These are phyloP conservation scores for Asterophora parasitica DNA, from an alignment of 768 basidiomycete genomes.

Conservation along the genomic window DNA sequence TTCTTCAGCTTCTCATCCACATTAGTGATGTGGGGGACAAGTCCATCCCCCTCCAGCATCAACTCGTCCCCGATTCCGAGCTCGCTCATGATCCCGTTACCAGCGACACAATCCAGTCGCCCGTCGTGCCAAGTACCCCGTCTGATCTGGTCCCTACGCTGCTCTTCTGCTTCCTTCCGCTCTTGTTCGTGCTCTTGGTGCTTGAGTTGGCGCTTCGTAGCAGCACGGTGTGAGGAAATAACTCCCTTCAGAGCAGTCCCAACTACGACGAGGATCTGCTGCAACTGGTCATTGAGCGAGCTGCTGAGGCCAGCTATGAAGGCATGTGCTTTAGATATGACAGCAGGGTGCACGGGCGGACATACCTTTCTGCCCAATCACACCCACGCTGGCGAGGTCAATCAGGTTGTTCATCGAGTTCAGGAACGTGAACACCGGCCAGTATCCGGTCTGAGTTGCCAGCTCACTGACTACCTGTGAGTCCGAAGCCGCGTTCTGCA, in stretches of 20 bases:
- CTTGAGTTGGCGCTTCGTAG: conserved; percentile 35
- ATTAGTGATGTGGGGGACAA: not conserved
- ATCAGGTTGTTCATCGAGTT: conserved; percentile 78
- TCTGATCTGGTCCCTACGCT: conserved; percentile 42
- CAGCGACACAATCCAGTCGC: conserved; percentile 77
- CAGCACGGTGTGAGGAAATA: conserved; percentile 41
- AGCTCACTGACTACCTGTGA: conserved; percentile 60
- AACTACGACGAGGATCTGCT: conserved; percentile 78
- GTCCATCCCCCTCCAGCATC: conserved; percentile 28
- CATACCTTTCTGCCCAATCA: conserved; percentile 92
- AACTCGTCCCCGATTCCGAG: conserved; percentile 78
- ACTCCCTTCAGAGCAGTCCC: conserved; percentile 67
- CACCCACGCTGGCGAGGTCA: conserved; percentile 86
- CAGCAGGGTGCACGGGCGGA: not conserved
- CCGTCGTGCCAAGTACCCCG: conserved; percentile 84
- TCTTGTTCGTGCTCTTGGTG: conserved; percentile 32
- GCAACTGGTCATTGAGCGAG: conserved; percentile 77
- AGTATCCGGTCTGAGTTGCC: conserved; percentile 83
- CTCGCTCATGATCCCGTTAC: conserved; percentile 83
- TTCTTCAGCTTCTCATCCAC: conserved; percentile 17
- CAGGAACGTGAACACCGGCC: conserved; percentile 83
- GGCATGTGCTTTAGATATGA: not conserved
- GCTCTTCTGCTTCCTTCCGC: conserved; percentile 33
- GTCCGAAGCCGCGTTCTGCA: conserved; percentile 69
- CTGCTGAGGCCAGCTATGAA: conserved; percentile 73